Percentiles rank a stretch among this genome's conserved stretches.
Conservation (phyloP, 2,329 filamentous ascomycete genomes). For the Alternaria dauci region DNA sequence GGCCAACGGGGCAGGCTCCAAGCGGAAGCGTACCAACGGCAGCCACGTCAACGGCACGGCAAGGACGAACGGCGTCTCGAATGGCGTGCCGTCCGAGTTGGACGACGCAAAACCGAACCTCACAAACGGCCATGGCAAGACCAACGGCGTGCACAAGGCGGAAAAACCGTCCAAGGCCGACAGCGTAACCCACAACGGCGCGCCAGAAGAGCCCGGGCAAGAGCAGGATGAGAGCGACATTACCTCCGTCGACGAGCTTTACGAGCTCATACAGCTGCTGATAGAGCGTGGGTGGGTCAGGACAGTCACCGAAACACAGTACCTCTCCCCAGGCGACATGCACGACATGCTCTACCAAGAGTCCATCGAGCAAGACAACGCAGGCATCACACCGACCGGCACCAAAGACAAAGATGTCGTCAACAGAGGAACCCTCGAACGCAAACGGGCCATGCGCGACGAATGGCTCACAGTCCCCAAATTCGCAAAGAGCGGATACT, state of each 20-base stretch:
- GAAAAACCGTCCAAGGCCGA: slow-evolving; percentile 17
- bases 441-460: slow-evolving; percentile 62
- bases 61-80: slow-evolving; percentile 25
- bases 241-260: slow-evolving; percentile 51
- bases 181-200: slow-evolving; percentile 13
- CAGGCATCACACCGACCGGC: slow-evolving; percentile 63
- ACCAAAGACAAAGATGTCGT: slow-evolving; percentile 73
- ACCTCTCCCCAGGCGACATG: slow-evolving; percentile 65
- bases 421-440: slow-evolving; percentile 63
- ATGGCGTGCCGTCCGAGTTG: slow-evolving; percentile 20
- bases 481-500: slow-evolving; percentile 28
- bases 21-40: slow-evolving; percentile 36
- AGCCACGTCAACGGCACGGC: slow-evolving; percentile 31
- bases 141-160: slow-evolving; percentile 17
- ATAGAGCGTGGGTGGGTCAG: slow-evolving; percentile 74
- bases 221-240: slow-evolving; percentile 44
- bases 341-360: slow-evolving; percentile 68
- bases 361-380: slow-evolving; percentile 64
- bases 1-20: slow-evolving; percentile 32
- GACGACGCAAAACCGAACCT: slow-evolving; percentile 15
- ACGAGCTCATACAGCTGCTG: slow-evolving; percentile 56
- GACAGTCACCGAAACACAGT: slow-evolving; percentile 62
- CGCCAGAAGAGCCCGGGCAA: slow-evolving; percentile 14
- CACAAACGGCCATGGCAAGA: slow-evolving; percentile 21
- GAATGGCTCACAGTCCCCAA: slow-evolving; percentile 46